Evolutionary conservation across 306 rosid species (phyloP).

Genomic region (Corylus heterophylla): DNA sequence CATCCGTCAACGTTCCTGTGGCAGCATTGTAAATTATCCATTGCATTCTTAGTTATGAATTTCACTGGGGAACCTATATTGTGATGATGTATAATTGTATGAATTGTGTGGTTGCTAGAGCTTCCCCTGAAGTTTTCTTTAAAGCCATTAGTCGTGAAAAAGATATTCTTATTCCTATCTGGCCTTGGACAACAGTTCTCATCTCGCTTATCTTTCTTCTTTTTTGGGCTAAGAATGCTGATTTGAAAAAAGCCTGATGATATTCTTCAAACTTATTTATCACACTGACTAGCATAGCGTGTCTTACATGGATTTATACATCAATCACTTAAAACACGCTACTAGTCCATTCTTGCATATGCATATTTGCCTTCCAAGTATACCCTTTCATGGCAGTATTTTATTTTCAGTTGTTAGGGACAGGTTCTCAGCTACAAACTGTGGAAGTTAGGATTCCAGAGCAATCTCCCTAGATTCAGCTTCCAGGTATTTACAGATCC

Average conservation of each 20-base stretch:
- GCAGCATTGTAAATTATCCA: constrained; percentile 41
- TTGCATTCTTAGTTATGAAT: constrained; percentile 5
- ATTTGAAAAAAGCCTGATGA: no score
- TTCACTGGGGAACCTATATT: neutral
- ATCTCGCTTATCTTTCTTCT: no score
- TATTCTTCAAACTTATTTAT: no score
- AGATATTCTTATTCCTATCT: neutral
- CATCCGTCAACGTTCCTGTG: constrained; percentile 24
- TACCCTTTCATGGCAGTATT: no score
- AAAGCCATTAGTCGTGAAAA: neutral
- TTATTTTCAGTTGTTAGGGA: neutral
- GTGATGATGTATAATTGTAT: neutral
- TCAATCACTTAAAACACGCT: no score
- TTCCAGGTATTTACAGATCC: constrained; percentile 88
- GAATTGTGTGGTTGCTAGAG: neutral
- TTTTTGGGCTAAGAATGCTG: no score
- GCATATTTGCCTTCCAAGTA: no score
- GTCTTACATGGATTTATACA: no score
- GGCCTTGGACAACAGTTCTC: neutral
- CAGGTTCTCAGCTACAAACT: constrained; percentile 13
- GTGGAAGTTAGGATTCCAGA: constrained; percentile 34
- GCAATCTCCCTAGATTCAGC: constrained; percentile 62
- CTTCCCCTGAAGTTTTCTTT: neutral
- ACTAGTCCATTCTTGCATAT: no score
- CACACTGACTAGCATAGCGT: no score